Evolutionary conservation across 202 grass and related monocot genomes (phyloP).

Genomic region (Schoenoplectus tabernaemontani): DNA sequence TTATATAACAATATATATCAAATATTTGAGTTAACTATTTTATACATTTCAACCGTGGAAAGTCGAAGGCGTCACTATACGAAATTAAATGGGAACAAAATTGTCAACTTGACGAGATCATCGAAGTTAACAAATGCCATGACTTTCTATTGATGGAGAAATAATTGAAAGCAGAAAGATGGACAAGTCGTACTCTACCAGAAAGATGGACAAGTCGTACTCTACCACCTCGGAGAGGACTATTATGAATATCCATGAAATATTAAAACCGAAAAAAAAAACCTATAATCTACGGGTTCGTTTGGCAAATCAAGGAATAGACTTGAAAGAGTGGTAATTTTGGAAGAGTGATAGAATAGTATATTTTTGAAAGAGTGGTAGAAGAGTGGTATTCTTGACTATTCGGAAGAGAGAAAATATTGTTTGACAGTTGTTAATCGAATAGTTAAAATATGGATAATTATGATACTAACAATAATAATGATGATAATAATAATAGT

Average conservation of each 20-base stretch:
- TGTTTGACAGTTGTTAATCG: no score
- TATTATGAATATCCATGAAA: background rate
- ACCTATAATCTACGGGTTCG: background rate
- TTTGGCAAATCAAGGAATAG: no score
- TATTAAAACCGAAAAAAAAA: background rate
- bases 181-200: background rate
- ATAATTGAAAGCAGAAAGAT: background rate
- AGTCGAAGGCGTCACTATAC: background rate
- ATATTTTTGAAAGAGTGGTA: no score
- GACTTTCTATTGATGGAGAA: background rate
- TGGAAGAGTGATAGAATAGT: no score
- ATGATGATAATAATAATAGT: no score
- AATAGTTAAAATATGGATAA: no score
- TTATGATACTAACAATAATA: no score
- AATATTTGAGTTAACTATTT: no score
- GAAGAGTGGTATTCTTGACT: no score
- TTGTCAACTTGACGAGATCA: background rate
- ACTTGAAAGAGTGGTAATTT: no score
- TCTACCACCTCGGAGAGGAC: background rate
- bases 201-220: background rate
- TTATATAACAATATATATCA: no score
- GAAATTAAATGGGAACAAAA: background rate
- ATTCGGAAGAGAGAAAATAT: no score
- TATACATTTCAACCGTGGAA: background rate
- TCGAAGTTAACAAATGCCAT: background rate